These are phyloP conservation scores for Bruguiera hainesii DNA, from an alignment of 441 rosid species.

Conservation along the genomic window DNA sequence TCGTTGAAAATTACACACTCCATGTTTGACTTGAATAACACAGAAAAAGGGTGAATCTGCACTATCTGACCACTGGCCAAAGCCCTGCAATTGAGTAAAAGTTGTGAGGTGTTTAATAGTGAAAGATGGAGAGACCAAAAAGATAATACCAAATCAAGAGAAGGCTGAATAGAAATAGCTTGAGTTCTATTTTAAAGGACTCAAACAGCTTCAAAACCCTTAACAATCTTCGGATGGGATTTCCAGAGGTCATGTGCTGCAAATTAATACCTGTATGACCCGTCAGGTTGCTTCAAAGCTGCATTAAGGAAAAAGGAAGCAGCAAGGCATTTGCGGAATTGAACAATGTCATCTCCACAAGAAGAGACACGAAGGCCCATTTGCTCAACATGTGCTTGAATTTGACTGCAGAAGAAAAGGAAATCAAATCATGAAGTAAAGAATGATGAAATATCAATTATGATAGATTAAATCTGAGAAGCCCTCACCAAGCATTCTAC, in stretches of 20 bases:
- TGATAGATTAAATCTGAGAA: slow-evolving; percentile 6
- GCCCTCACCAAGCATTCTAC: background rate
- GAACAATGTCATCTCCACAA: slow-evolving; percentile 74
- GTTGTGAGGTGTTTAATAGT: slow-evolving; percentile 4
- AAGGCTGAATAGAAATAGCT: slow-evolving; percentile 12
- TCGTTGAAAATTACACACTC: slow-evolving; percentile 87
- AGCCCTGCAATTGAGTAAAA: slow-evolving; percentile 55
- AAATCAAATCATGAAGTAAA: slow-evolving; percentile 10
- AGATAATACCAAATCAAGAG: slow-evolving; percentile 1
- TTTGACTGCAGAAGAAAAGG: slow-evolving; percentile 59
- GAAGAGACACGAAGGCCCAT: slow-evolving; percentile 75
- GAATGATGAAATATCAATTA: slow-evolving; percentile 1
- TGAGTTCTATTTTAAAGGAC: background rate
- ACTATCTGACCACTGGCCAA: slow-evolving; percentile 79
- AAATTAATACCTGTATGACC: slow-evolving; percentile 62
- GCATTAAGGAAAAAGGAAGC: slow-evolving; percentile 94
- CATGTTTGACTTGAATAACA: slow-evolving; percentile 59
- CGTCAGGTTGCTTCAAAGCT: slow-evolving; percentile 83
- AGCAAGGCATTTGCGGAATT: slow-evolving; percentile 83
- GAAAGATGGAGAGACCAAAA: background rate
- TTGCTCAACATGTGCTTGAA: slow-evolving; percentile 63
- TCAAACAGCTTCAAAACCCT: slow-evolving; percentile 7
- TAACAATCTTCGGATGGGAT: slow-evolving; percentile 11
- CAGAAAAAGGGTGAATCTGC: slow-evolving; percentile 86
- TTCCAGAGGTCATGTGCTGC: slow-evolving; percentile 12